Evolutionary conservation across 768 basidiomycete species (phyloP).

Genomic region (Nidularia sp.): DNA sequence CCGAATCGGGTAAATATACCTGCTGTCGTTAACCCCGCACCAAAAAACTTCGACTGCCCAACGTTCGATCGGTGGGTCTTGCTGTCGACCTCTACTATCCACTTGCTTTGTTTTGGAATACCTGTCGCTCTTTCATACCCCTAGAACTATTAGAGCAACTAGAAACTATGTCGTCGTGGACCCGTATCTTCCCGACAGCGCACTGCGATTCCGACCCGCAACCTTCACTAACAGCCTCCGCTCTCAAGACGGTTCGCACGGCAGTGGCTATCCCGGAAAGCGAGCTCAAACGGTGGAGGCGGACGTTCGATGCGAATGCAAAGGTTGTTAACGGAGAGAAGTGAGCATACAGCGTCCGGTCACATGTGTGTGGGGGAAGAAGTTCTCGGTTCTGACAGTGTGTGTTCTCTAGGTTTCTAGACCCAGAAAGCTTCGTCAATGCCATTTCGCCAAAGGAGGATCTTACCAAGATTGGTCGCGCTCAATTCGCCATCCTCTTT

Average conservation of each 20-base stretch:
- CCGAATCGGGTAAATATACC: too few species aligned
- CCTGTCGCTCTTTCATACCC: constrained; percentile 28
- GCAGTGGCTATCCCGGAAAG: constrained; percentile 71
- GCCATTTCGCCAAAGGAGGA: constrained; percentile 90
- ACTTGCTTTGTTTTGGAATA: constrained; percentile 11
- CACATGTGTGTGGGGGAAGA: constrained; percentile 10
- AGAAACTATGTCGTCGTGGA: constrained; percentile 29
- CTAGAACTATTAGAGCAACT: constrained; percentile 21
- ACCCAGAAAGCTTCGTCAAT: constrained; percentile 86
- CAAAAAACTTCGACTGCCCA: constrained; percentile 22
- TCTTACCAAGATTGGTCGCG: constrained; percentile 79
- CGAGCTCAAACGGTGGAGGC: constrained; percentile 85
- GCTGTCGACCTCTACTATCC: constrained; percentile 6
- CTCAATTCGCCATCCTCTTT: constrained; percentile 88
- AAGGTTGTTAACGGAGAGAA: constrained; percentile 75
- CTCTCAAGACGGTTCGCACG: constrained; percentile 62
- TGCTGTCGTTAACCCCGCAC: constrained; percentile 33
- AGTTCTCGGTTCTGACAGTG: constrained; percentile 8
- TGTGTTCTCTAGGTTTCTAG: constrained; percentile 63
- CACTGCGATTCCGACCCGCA: constrained; percentile 51
- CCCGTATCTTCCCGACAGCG: constrained; percentile 42
- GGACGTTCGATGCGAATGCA: constrained; percentile 83
- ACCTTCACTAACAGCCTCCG: constrained; percentile 45
- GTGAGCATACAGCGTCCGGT: constrained; percentile 43
- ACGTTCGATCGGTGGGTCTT: constrained; percentile 7